Conservation (phyloP, 805 yeast genomes). For the Yarrowia hollandica region DNA sequence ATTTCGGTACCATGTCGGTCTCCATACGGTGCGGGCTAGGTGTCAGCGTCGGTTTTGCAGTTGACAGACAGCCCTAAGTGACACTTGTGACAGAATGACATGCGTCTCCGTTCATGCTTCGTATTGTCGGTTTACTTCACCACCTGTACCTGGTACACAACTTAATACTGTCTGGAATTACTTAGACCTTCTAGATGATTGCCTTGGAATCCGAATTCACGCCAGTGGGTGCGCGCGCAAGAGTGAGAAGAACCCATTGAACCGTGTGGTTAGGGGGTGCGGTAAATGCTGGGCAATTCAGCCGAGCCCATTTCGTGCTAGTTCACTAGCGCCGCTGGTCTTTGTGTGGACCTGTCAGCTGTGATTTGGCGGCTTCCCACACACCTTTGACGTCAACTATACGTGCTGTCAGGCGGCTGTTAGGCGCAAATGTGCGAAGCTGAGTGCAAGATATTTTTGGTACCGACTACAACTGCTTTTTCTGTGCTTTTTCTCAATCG, state of each 20-base stretch:
- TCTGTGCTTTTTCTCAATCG: no score
- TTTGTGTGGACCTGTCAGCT: background rate
- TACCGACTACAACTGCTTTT: no score
- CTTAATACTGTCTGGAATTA: background rate
- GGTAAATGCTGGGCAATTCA: slow-evolving; percentile 1
- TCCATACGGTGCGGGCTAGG: no score
- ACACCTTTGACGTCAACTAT: background rate
- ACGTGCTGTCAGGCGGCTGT: background rate
- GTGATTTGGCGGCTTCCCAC: background rate
- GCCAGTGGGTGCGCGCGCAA: no score
- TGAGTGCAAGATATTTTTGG: no score
- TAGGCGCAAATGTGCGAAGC: no score
- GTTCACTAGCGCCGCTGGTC: background rate
- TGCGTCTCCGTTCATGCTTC: no score
- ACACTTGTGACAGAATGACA: background rate
- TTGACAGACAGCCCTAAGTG: background rate
- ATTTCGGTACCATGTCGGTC: no score
- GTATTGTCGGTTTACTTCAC: no score
- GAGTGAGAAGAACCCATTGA: no score
- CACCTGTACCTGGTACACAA: no score
- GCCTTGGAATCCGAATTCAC: background rate
- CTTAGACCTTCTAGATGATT: slow-evolving; percentile 10
- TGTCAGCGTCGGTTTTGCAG: no score
- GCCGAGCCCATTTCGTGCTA: slow-evolving; percentile 11
- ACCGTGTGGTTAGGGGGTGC: slow-evolving; percentile 14